Evolutionary conservation across 192 early-diverging fungal species (phyloP).

Genomic region (Backusella tarrabulga): DNA sequence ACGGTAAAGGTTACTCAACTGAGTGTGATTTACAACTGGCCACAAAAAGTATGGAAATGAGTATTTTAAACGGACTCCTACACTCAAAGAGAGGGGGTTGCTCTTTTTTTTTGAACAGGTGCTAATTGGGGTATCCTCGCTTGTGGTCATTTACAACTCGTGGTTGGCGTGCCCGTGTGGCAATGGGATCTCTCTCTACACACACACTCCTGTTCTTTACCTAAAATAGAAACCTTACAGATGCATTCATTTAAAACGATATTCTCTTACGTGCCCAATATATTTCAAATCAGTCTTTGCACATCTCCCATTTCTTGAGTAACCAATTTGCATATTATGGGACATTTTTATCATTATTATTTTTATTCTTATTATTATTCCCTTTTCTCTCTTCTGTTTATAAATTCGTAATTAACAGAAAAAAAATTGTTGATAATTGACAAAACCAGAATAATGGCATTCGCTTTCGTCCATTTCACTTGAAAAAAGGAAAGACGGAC

Average conservation of each 20-base stretch:
- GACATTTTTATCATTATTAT: neutral
- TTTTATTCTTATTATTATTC: neutral
- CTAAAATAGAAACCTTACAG: neutral
- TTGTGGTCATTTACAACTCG: constrained; percentile 1
- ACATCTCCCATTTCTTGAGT: constrained; percentile 2
- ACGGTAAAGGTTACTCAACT: neutral
- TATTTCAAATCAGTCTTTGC: constrained; percentile 8
- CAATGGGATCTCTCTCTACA: neutral
- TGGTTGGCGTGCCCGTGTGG: constrained; percentile 3
- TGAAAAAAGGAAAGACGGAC: neutral
- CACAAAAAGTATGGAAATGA: constrained; percentile 4
- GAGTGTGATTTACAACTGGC: constrained; percentile 8
- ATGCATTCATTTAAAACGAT: neutral
- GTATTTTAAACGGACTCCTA: constrained; percentile 3
- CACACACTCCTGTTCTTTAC: neutral
- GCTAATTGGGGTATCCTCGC: neutral
- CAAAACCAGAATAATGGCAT: neutral
- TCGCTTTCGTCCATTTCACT: too few species aligned
- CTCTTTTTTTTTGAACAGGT: neutral
- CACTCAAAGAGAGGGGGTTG: neutral
- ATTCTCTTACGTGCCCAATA: neutral
- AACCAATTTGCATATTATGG: constrained; percentile 4
- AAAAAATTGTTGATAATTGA: neutral
- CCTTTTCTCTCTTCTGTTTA: neutral
- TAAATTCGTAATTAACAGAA: neutral